Conservation (phyloP, 179 eudicot genomes). For the Patellifolia procumbens region DNA sequence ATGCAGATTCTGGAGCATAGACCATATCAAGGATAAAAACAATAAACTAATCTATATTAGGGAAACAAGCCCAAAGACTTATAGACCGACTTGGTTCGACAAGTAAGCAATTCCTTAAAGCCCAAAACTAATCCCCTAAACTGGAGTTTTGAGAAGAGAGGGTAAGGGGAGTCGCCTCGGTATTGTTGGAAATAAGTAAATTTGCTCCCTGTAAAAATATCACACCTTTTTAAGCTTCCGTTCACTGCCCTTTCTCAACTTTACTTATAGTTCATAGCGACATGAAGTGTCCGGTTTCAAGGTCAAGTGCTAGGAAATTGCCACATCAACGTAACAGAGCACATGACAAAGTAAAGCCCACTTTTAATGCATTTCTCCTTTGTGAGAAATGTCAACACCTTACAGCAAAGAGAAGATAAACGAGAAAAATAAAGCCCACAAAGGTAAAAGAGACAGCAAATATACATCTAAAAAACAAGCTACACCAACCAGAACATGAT, state of each 20-base stretch:
- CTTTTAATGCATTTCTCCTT: background rate
- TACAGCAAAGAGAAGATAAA: background rate
- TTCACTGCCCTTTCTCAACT: background rate
- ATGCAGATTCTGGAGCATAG: background rate
- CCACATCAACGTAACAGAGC: background rate
- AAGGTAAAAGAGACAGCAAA: background rate
- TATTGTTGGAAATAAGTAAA: no score
- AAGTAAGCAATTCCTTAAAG: no score
- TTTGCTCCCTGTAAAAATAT: background rate
- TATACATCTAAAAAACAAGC: background rate
- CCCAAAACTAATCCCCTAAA: background rate
- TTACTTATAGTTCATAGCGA: background rate
- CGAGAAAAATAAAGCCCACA: background rate
- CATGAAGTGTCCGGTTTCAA: background rate
- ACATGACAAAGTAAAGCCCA: background rate
- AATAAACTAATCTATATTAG: background rate
- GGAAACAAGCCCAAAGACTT: no score
- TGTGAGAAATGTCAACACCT: background rate
- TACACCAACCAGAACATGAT: background rate
- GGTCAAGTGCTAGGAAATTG: background rate
- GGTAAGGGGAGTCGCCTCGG: background rate
- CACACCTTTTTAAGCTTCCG: background rate
- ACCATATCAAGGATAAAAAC: background rate
- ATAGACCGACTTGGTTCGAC: no score
- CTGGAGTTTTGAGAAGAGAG: background rate